These are phyloP conservation scores for Mallotus repandus DNA, from an alignment of 441 rosid genomes.

Conservation along the genomic window DNA sequence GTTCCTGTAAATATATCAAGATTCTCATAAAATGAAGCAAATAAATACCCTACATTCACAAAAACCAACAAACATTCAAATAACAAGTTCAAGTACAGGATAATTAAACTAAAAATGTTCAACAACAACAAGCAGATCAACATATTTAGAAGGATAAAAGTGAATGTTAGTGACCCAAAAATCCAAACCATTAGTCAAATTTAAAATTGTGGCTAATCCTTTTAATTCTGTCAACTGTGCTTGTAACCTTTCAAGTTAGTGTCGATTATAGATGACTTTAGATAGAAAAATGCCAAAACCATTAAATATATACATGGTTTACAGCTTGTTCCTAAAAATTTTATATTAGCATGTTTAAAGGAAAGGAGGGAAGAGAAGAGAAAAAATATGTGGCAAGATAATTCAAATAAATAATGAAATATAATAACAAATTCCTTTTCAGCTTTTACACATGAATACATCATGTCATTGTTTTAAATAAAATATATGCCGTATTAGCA, in stretches of 20 bases:
- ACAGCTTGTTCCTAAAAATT: background rate
- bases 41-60: background rate
- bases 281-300: background rate
- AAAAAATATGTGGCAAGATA: background rate
- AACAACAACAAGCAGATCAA: constrained; percentile 3
- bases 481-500: too few relatives aligned
- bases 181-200: background rate
- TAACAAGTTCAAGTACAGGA: background rate
- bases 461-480: too few relatives aligned
- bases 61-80: constrained; percentile 14
- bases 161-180: background rate
- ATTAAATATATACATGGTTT: background rate
- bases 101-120: background rate
- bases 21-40: constrained; percentile 3
- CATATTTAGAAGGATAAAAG: background rate
- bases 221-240: background rate
- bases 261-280: background rate
- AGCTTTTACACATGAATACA: too few relatives aligned
- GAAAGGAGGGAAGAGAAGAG: background rate
- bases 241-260: background rate
- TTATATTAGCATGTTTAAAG: background rate
- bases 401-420: background rate
- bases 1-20: constrained; percentile 52
- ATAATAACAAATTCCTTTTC: too few relatives aligned
- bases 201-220: background rate